phyloP scores from a whole-genome alignment of 768 basidiomycete genomes.

The Podaxis rugospora region DNA sequence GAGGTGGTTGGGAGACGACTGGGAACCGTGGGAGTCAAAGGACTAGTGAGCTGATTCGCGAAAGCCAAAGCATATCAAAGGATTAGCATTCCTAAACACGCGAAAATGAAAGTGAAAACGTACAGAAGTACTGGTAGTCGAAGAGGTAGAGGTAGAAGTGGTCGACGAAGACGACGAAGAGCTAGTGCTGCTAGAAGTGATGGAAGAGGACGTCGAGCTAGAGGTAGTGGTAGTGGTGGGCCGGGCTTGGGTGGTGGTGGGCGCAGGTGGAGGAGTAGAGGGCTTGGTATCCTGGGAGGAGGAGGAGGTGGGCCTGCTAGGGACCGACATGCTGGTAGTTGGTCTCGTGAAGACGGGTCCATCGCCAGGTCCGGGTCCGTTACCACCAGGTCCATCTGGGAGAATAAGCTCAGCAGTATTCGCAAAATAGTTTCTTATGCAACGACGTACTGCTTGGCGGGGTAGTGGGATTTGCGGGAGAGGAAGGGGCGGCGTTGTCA shows the following conservation, averaged over 20 bases:
- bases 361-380: not conserved
- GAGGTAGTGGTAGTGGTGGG: conserved; percentile 4
- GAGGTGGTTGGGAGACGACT: conserved; percentile 2
- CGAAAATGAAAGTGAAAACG: too few relatives aligned
- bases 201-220: conserved; percentile 13
- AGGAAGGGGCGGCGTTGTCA: not conserved
- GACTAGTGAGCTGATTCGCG: conserved; percentile 11
- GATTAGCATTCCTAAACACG: not conserved
- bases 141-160: not conserved
- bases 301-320: not conserved
- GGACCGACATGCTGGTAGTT: not conserved
- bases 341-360: not conserved
- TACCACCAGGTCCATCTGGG: not conserved
- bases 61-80: not conserved
- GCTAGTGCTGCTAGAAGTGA: conserved; percentile 9
- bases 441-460: not conserved
- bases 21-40: conserved; percentile 10
- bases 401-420: not conserved
- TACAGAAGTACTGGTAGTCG: too few relatives aligned
- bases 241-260: not conserved
- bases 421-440: not conserved
- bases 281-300: conserved; percentile 2
- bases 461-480: not conserved
- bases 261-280: conserved; percentile 11
- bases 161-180: conserved; percentile 15